A percentile compares a stretch with the other conserved stretches of the same genome.
phyloP scores from a whole-genome alignment of 2,329 filamentous ascomycete species.

The Pseudogymnoascus sp. region DNA sequence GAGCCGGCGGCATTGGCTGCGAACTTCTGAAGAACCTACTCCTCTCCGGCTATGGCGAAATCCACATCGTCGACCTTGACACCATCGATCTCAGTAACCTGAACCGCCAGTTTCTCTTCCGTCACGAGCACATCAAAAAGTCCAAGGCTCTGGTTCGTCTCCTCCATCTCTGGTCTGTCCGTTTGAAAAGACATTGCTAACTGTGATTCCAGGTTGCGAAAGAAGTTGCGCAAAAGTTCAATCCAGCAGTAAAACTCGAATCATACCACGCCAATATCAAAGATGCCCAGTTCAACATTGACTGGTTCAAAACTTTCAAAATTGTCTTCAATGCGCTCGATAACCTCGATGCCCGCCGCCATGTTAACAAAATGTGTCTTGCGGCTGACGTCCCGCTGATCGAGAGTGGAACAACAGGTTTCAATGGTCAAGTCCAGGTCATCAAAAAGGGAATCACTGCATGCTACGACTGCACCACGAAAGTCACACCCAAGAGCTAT shows the following conservation, averaged over 20 bases:
- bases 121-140: conserved; percentile 96
- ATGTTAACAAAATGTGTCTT: conserved; percentile 97
- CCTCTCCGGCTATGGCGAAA: conserved; percentile 81
- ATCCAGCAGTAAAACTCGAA: conserved; percentile 75
- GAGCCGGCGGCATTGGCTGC: conserved; percentile 94
- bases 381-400: conserved; percentile 84
- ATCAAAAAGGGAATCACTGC: conserved; percentile 89
- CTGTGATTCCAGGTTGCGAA: conserved; percentile 63
- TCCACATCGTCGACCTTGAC: conserved; percentile 93
- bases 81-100: conserved; percentile 97
- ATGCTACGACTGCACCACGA: conserved; percentile 91
- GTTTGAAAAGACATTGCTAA: conserved; percentile 17
- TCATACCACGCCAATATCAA: conserved; percentile 95
- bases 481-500: conserved; percentile 85
- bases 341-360: conserved; percentile 84
- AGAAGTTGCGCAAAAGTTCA: conserved; percentile 83
- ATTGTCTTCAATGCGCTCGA: conserved; percentile 96
- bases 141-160: conserved; percentile 75
- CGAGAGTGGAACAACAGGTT: conserved; percentile 94
- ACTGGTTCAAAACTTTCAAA: conserved; percentile 77
- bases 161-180: not conserved
- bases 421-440: conserved; percentile 94
- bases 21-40: conserved; percentile 96
- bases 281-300: conserved; percentile 72
- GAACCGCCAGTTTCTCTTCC: conserved; percentile 94